Percentiles rank a stretch among this genome's conserved stretches.
phyloP scores from a whole-genome alignment of 805 yeast genomes.

The Alloascoidea hylecoeti region DNA sequence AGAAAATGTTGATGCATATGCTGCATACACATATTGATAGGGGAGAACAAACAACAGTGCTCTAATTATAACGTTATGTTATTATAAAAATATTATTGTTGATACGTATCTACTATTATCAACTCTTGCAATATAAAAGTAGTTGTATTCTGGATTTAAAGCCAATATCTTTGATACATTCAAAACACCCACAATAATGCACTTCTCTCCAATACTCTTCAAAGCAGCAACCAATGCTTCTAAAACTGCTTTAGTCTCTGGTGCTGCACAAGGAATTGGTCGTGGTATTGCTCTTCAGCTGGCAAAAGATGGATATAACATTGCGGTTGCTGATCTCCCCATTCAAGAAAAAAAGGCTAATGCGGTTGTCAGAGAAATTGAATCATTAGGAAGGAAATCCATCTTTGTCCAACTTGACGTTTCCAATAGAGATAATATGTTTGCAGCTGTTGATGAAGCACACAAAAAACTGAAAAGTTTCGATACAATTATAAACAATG shows the following conservation, averaged over 20 bases:
- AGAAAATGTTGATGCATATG: too few relatives aligned
- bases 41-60: too few relatives aligned
- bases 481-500: slow-evolving; percentile 18
- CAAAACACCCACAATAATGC: too few relatives aligned
- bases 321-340: slow-evolving; percentile 10
- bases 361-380: slow-evolving; percentile 12
- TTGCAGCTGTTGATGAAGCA: slow-evolving; percentile 15
- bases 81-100: too few relatives aligned
- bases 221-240: too few relatives aligned
- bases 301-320: slow-evolving; percentile 1
- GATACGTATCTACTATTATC: too few relatives aligned
- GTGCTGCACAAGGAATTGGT: slow-evolving; percentile 1
- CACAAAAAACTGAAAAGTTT: slow-evolving; percentile 14
- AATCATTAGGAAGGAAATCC: slow-evolving; percentile 10
- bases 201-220: too few relatives aligned
- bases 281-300: neutral
- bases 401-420: slow-evolving; percentile 15
- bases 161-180: too few relatives aligned
- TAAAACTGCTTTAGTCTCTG: neutral
- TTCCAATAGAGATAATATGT: slow-evolving; percentile 12
- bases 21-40: too few relatives aligned
- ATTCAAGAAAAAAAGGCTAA: slow-evolving; percentile 11
- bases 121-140: too few relatives aligned
- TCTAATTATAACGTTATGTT: too few relatives aligned
- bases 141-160: too few relatives aligned